phyloP scores from a whole-genome alignment of 306 rosid species.

The Sechiopsis laciniata region DNA sequence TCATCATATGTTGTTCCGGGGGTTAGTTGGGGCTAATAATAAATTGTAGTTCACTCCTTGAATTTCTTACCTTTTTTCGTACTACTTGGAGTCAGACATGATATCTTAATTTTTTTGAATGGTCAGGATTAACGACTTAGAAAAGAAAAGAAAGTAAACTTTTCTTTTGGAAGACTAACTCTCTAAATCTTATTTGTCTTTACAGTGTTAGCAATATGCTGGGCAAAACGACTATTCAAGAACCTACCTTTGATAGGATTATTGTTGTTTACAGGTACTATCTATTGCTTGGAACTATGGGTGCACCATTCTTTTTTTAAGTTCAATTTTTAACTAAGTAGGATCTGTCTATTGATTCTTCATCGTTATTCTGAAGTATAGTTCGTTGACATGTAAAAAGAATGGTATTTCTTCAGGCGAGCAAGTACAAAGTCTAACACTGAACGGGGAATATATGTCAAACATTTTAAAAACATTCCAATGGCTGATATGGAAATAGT shows the following conservation, averaged over 20 bases:
- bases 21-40: neutral
- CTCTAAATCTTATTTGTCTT: slow-evolving; percentile 25
- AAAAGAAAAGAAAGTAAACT: neutral
- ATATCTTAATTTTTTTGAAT: neutral
- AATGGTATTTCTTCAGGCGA: slow-evolving; percentile 46
- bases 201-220: slow-evolving; percentile 51
- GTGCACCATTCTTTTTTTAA: neutral
- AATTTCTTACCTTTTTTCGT: slow-evolving; percentile 3
- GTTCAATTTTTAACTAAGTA: neutral
- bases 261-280: slow-evolving; percentile 86
- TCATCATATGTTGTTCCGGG: slow-evolving; percentile 1
- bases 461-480: slow-evolving; percentile 84
- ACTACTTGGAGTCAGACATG: neutral
- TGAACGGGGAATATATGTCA: slow-evolving; percentile 75
- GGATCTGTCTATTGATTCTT: slow-evolving; percentile 1
- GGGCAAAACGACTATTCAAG: slow-evolving; percentile 74
- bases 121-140: neutral
- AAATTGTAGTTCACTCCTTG: neutral
- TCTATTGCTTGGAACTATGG: neutral
- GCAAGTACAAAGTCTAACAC: slow-evolving; percentile 34
- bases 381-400: slow-evolving; percentile 33
- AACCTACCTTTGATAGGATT: slow-evolving; percentile 92
- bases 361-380: neutral
- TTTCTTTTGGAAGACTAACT: neutral
- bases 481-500: slow-evolving; percentile 98